Conservation (phyloP, 78 protist species). For the Chrysochromulina parva region DNA sequence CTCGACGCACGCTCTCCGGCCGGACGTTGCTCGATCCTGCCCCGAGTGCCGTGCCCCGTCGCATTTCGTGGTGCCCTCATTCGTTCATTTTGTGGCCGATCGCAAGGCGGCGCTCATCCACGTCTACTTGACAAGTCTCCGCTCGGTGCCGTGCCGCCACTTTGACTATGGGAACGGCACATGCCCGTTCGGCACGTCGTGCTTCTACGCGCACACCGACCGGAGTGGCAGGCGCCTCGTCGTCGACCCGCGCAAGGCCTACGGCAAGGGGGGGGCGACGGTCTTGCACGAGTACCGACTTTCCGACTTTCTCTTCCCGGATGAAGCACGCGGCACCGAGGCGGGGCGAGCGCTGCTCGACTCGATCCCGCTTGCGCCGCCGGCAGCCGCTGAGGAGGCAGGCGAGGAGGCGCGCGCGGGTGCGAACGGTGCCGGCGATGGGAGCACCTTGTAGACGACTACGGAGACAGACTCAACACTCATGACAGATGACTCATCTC, state of each 20-base stretch:
- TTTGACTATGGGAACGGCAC: background rate
- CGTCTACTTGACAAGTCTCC: background rate
- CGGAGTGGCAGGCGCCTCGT: background rate
- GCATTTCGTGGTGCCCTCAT: background rate
- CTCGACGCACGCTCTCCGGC: too few relatives aligned
- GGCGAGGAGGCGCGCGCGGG: too few relatives aligned
- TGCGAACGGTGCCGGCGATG: too few relatives aligned
- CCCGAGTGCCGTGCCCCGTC: background rate
- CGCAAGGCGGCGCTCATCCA: background rate
- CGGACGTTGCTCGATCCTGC: background rate
- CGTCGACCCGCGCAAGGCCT: background rate
- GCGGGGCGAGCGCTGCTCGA: too few relatives aligned
- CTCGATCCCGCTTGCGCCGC: too few relatives aligned
- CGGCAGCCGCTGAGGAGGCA: too few relatives aligned
- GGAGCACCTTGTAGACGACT: too few relatives aligned
- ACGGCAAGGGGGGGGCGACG: background rate
- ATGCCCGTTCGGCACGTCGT: slow-evolving; percentile 7
- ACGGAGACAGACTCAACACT: too few relatives aligned
- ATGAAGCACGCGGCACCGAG: background rate
- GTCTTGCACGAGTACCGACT: background rate
- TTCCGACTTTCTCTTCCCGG: background rate
- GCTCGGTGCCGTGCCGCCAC: background rate
- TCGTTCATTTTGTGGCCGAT: background rate
- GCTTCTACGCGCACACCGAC: background rate
- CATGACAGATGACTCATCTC: too few relatives aligned